Evolutionary conservation across 2,329 filamentous ascomycete species (phyloP).

Genomic region (Aspergillus tubingensis): DNA sequence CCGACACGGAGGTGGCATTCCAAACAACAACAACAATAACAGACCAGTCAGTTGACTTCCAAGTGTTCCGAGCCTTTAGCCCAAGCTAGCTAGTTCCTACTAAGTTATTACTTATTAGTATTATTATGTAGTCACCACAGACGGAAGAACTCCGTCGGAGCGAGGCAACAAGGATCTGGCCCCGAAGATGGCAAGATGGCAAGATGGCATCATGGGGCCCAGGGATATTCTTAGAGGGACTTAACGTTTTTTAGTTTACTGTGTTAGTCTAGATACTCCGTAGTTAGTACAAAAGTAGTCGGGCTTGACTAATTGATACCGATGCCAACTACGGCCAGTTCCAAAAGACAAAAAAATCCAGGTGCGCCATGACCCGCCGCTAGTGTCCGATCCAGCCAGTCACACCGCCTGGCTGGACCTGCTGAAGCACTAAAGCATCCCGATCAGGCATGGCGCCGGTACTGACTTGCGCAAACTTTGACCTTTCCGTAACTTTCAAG

Average conservation of each 20-base stretch:
- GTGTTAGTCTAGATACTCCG: too few species aligned
- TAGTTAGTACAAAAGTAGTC: not conserved
- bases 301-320: not conserved
- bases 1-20: not conserved
- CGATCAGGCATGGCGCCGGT: conserved; percentile 1
- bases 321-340: not conserved
- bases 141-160: conserved; percentile 12
- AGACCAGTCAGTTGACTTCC: conserved; percentile 6
- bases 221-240: not conserved
- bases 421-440: not conserved
- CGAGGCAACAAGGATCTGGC: conserved; percentile 1
- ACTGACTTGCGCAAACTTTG: conserved; percentile 19
- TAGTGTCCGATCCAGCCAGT: not conserved
- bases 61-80: not conserved
- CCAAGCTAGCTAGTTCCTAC: not conserved
- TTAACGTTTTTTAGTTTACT: not conserved
- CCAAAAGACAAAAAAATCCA: conserved; percentile 7
- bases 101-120: too few species aligned
- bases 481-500: conserved; percentile 9
- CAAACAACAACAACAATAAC: not conserved
- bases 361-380: conserved; percentile 18
- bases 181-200: not conserved
- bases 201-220: not conserved
- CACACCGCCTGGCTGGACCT: conserved; percentile 1
- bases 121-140: not conserved